phyloP scores from a whole-genome alignment of 148 eudicot species.

The Fagopyrum homotropicum region DNA sequence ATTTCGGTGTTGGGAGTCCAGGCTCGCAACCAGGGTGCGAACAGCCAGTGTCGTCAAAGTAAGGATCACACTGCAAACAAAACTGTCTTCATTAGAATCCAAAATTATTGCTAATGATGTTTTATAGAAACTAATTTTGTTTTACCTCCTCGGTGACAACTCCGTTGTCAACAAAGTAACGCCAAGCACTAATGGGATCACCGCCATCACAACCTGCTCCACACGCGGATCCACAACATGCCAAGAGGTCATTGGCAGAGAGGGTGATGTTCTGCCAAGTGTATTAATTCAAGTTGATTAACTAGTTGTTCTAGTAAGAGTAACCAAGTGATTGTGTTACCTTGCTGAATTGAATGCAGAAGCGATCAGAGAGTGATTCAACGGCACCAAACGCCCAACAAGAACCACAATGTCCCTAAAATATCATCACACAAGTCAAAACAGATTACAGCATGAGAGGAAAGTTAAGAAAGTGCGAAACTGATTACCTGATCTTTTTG shows the following conservation, averaged over 20 bases:
- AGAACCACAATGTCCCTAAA: constrained; percentile 95
- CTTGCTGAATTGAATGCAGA: constrained; percentile 63
- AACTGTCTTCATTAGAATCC: background rate
- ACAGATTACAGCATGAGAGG: background rate
- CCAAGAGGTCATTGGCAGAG: constrained; percentile 84
- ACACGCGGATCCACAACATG: constrained; percentile 90
- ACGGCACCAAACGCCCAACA: constrained; percentile 99
- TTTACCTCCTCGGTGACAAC: constrained; percentile 88
- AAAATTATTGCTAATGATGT: background rate
- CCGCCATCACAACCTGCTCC: constrained; percentile 93
- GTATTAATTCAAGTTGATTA: background rate
- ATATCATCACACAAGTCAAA: background rate
- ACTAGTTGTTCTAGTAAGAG: background rate
- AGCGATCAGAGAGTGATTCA: constrained; percentile 83
- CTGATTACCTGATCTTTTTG: constrained; percentile 51
- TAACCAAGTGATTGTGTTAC: constrained; percentile 19
- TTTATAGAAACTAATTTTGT: background rate
- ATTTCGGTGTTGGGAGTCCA: constrained; percentile 71
- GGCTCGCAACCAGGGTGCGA: constrained; percentile 97
- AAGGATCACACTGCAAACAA: constrained; percentile 79
- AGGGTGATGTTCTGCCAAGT: constrained; percentile 52
- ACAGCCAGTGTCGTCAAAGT: constrained; percentile 77
- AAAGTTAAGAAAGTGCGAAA: background rate
- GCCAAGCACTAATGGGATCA: constrained; percentile 72
- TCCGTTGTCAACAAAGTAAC: constrained; percentile 61